Evolutionary conservation across 75 land plant genomes (phyloP), one percentile per base, ranked within the genome.

Genomic region (Sequoiadendron giganteum): DNA sequence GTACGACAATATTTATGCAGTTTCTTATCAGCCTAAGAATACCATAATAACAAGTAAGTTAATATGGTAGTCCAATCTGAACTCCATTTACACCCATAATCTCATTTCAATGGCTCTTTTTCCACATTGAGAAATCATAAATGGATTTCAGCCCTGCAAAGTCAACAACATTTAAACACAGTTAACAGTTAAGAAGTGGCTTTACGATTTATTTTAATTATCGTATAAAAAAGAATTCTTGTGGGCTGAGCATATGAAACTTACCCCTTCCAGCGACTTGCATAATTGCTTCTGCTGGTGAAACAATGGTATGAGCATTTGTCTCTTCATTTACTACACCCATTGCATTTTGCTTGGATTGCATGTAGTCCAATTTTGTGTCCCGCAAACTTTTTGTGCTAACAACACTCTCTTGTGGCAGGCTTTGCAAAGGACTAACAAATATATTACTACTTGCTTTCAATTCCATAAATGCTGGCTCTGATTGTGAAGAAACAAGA

Each of bases 251-350:
- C 38, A 19, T 78, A 19, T 16, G 39, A 81, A 42, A 45, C 83
- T 0, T 7, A 81, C 83, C 83, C 47, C 49, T 81, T 81, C 83
- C 83, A 81, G 83, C 83, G 28, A 43, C 83, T 81, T 81, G 83
- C 10, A 81, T 42, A 3, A 81, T 81, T 81, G 83, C 8, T 81
- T 39, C 83, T 43, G 25, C 83, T 39, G 83, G 48, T 43, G 83
- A 43, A 43, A 45, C 43, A 81, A 81, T 28, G n/a, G 13, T 28
- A 81, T 45, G 38, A 16, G 10, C 43, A 81, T 21, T 80, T 43
- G 19, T 80, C 83, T 80, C 83, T 43, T 80, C 83, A 40, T 80
- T 21, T 45, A 42, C 83, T 45, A 7, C 83, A 81, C 83, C 19
- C 25, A 21, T 79, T 79, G 82, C 42, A 81, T 81, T 43, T 81